Evolutionary conservation across 2,329 filamentous ascomycete species (phyloP).

Genomic region (Botrytis aclada): DNA sequence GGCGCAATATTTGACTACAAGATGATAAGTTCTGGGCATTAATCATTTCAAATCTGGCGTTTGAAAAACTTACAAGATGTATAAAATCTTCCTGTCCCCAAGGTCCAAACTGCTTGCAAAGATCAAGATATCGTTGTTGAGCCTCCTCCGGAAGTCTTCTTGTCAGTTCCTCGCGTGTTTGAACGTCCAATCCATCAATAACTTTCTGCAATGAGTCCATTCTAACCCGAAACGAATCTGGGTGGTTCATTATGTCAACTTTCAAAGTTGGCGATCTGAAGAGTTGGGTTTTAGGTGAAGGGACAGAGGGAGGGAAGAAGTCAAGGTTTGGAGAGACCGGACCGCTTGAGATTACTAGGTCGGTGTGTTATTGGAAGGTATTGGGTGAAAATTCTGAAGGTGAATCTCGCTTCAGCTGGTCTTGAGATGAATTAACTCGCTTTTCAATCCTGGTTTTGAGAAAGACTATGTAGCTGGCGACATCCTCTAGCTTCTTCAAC

Average conservation of each 20-base stretch:
- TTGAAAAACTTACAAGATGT: background rate
- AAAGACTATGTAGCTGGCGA: background rate
- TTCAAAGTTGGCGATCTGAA: background rate
- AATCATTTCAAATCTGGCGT: background rate
- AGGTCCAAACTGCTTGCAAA: background rate
- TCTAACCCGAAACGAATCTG: background rate
- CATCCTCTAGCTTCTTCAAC: background rate
- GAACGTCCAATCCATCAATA: background rate
- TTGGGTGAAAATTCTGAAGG: background rate
- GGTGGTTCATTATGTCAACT: background rate
- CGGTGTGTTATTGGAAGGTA: background rate
- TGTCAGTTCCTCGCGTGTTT: background rate
- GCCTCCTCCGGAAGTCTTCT: background rate
- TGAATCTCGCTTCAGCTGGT: background rate
- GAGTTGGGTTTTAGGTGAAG: background rate
- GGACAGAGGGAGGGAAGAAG: background rate
- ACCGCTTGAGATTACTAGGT: background rate
- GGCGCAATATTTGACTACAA: background rate
- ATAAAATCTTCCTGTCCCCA: background rate
- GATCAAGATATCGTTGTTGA: background rate
- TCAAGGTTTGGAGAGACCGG: background rate
- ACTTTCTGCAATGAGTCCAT: background rate
- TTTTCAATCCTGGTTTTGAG: background rate
- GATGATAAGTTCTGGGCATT: background rate
- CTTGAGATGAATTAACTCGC: background rate